Evolutionary conservation across 805 yeast species (phyloP), one percentile per base, ranked within the genome.

Genomic region (Candida krabiensis): DNA sequence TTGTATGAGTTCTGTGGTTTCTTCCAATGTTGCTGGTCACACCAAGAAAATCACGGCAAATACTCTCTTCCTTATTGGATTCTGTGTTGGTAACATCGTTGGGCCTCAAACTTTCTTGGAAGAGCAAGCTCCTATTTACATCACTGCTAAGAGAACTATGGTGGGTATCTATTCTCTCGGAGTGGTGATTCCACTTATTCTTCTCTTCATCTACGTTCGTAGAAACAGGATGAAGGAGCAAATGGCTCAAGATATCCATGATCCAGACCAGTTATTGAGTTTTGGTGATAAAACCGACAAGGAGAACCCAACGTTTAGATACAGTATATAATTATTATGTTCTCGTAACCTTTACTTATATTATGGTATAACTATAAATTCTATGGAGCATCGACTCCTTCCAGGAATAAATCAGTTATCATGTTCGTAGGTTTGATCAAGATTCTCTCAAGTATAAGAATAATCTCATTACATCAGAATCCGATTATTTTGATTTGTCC

Each of bases 21-120:
- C 78, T 19, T 61, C 76, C 5, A 77, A 77, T 48, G 66, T 69
- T 32, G 75, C 76, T 5, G 85, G 85, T 7, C 73, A 70, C 50
- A 77, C 84, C 9, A 79, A 79, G 61, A 77, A 76, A 53, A 57
- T 66, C 32, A 63, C 73, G 2, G 69, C 64, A 2, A 73, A 67
- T 50, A 72, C 77, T 2, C 46, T 71, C 21, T 56, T 63, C 40
- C 63, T 78, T 28, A 52, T 77, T 33, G 74, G 72, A 4, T 76
- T 69, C 56, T 71, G 79, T 53, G 71, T 65, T 7, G 83, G 83
- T 16, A 79, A 77, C 50, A 58, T 75, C 33, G 59, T 68, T 33
- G 83, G 83, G 3, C 80, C 83, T 1, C 79, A 74, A 44, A 63
- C 77, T 4, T 75, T 75, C 49, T 55, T 58, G 30, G 56, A 58